These are phyloP conservation scores for Aspergillus baeticus DNA, from an alignment of 495 filamentous ascomycete species.

Conservation along the genomic window DNA sequence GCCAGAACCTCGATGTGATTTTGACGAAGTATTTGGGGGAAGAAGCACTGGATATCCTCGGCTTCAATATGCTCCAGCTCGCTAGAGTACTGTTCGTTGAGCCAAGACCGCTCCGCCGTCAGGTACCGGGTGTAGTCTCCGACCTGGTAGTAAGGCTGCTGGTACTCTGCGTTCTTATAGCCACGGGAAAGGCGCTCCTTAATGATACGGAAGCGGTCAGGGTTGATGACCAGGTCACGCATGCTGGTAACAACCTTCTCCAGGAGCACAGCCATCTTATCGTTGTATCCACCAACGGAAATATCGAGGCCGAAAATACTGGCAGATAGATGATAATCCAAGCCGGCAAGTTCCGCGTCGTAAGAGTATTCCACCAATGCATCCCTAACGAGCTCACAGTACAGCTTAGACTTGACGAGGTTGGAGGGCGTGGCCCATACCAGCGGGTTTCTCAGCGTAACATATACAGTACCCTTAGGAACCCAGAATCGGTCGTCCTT, in stretches of 20 bases:
- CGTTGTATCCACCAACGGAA: constrained; percentile 87
- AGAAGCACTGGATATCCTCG: constrained; percentile 73
- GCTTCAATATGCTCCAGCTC: constrained; percentile 73
- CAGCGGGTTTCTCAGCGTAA: constrained; percentile 77
- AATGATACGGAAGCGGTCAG: constrained; percentile 85
- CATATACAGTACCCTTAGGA: constrained; percentile 82
- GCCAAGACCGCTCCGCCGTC: constrained; percentile 69
- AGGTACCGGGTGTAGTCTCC: constrained; percentile 83
- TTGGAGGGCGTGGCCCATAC: constrained; percentile 75
- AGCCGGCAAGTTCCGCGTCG: constrained; percentile 88
- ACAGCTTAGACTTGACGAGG: constrained; percentile 73
- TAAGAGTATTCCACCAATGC: constrained; percentile 94
- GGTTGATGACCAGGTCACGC: constrained; percentile 76
- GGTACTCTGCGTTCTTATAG: constrained; percentile 82
- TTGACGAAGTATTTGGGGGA: constrained; percentile 76
- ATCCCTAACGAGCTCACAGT: constrained; percentile 85
- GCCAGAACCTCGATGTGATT: constrained; percentile 83
- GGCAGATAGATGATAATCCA: constrained; percentile 75
- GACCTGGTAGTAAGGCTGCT: constrained; percentile 87
- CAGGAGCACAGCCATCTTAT: constrained; percentile 87
- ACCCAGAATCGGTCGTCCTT: constrained; percentile 99
- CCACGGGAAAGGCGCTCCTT: constrained; percentile 78
- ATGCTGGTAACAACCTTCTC: constrained; percentile 89
- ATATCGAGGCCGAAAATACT: constrained; percentile 74
- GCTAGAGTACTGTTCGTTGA: constrained; percentile 76